These are phyloP conservation scores for Candida orba DNA, from an alignment of 805 yeast genomes.

Conservation along the genomic window DNA sequence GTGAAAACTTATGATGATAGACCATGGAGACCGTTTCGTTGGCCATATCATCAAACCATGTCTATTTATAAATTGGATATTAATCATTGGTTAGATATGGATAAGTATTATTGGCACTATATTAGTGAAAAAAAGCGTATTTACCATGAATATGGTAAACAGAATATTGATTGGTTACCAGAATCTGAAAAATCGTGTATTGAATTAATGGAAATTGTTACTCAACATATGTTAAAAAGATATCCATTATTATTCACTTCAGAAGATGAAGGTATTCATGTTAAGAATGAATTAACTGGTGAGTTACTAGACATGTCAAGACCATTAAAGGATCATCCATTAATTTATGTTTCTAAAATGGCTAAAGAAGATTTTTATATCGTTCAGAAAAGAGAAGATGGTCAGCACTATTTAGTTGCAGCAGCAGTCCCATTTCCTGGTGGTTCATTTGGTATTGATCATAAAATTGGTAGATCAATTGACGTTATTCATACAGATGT, in stretches of 20 bases:
- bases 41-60: conserved; percentile 81
- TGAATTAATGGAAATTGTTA: conserved; percentile 59
- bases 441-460: conserved; percentile 58
- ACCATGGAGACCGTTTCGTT: conserved; percentile 76
- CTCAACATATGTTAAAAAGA: conserved; percentile 50
- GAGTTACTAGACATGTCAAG: conserved; percentile 53
- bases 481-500: conserved; percentile 63
- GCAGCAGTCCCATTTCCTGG: conserved; percentile 80
- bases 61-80: conserved; percentile 63
- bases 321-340: conserved; percentile 59
- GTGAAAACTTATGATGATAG: conserved; percentile 61
- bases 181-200: conserved; percentile 53
- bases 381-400: conserved; percentile 49
- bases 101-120: conserved; percentile 62
- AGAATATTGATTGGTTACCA: conserved; percentile 60
- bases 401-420: conserved; percentile 55
- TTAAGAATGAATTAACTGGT: conserved; percentile 53
- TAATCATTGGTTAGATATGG: conserved; percentile 78
- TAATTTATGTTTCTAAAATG: conserved; percentile 54
- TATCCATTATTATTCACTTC: conserved; percentile 57
- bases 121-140: conserved; percentile 56
- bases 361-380: conserved; percentile 73
- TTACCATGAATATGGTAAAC: conserved; percentile 48
- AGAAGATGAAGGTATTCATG: conserved; percentile 41
- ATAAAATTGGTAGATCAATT: conserved; percentile 53